A percentile compares a stretch with the other conserved stretches of the same genome.
phyloP scores from a whole-genome alignment of 208 protist species.

The Crithidia sp. region DNA sequence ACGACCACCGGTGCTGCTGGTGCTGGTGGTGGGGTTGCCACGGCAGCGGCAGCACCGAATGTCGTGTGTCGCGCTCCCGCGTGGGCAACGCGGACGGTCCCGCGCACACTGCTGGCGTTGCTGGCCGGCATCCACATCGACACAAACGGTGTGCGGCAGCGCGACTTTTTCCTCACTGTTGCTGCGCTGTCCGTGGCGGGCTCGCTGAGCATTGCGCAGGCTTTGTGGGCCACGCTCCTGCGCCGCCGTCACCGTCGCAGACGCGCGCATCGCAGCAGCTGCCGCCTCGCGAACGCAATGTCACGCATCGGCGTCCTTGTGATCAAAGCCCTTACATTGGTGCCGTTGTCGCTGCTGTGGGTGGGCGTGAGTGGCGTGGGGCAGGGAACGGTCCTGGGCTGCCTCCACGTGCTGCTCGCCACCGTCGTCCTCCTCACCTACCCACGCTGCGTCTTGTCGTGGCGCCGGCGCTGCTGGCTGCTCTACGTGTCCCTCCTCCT shows the following conservation, averaged over 20 bases:
- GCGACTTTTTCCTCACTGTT: constrained; percentile 12
- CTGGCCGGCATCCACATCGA: constrained; percentile 8
- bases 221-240: constrained; percentile 4
- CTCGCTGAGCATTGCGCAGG: constrained; percentile 8
- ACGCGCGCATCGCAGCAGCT: background rate
- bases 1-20: too few relatives aligned
- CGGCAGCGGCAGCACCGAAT: too few relatives aligned
- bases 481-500: constrained; percentile 15
- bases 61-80: background rate
- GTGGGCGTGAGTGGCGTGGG: constrained; percentile 15
- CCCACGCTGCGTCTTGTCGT: constrained; percentile 15
- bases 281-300: background rate
- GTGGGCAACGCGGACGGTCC: background rate
- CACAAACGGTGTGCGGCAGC: background rate
- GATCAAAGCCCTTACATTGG: constrained; percentile 7
- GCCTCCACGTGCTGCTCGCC: constrained; percentile 10
- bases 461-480: constrained; percentile 17
- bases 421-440: constrained; percentile 11
- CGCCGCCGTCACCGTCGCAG: background rate
- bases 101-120: background rate
- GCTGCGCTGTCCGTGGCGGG: background rate
- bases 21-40: too few relatives aligned
- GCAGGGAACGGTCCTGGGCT: constrained; percentile 16
- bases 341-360: constrained; percentile 22
- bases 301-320: background rate